A percentile compares a stretch with the other conserved stretches of the same genome.
Evolutionary conservation across 2,329 filamentous ascomycete species (phyloP).

Genomic region (Dothideomycetes sp.): DNA sequence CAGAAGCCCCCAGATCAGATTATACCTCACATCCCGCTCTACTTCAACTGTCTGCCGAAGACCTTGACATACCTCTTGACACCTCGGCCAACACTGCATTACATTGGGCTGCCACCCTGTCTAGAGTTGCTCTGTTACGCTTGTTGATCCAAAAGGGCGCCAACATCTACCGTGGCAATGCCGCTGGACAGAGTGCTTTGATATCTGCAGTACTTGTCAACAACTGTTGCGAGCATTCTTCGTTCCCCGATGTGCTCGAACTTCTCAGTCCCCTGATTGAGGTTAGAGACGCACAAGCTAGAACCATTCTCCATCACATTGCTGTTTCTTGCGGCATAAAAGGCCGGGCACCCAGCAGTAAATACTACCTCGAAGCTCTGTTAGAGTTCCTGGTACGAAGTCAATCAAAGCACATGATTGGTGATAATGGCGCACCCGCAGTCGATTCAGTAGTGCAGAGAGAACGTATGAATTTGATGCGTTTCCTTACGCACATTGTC

Average conservation of each 20-base stretch:
- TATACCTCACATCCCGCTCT: slow-evolving; percentile 69
- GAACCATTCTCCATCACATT: slow-evolving; percentile 92
- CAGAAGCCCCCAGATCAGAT: slow-evolving; percentile 54
- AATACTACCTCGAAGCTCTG: slow-evolving; percentile 91
- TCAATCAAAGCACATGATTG: slow-evolving; percentile 23
- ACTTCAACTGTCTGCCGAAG: slow-evolving; percentile 61
- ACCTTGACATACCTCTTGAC: slow-evolving; percentile 90
- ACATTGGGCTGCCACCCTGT: slow-evolving; percentile 92
- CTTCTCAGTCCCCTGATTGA: slow-evolving; percentile 85
- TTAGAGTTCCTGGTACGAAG: slow-evolving; percentile 91
- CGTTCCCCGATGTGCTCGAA: slow-evolving; percentile 84
- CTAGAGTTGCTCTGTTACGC: slow-evolving; percentile 71
- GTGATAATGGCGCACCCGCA: slow-evolving; percentile 14
- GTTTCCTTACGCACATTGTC: slow-evolving; percentile 95
- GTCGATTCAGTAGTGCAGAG: slow-evolving; percentile 19
- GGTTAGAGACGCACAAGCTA: slow-evolving; percentile 75
- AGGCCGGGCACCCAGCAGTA: slow-evolving; percentile 79
- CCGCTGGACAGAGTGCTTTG: slow-evolving; percentile 79
- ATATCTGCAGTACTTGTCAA: slow-evolving; percentile 90
- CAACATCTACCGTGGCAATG: slow-evolving; percentile 79
- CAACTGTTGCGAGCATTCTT: slow-evolving; percentile 85
- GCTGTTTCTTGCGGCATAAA: slow-evolving; percentile 93
- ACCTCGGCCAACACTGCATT: slow-evolving; percentile 80
- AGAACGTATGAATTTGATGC: slow-evolving; percentile 73
- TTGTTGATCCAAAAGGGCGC: slow-evolving; percentile 76